phyloP scores from a whole-genome alignment of 441 rosid species.

The Euphorbia schlechtendalii region DNA sequence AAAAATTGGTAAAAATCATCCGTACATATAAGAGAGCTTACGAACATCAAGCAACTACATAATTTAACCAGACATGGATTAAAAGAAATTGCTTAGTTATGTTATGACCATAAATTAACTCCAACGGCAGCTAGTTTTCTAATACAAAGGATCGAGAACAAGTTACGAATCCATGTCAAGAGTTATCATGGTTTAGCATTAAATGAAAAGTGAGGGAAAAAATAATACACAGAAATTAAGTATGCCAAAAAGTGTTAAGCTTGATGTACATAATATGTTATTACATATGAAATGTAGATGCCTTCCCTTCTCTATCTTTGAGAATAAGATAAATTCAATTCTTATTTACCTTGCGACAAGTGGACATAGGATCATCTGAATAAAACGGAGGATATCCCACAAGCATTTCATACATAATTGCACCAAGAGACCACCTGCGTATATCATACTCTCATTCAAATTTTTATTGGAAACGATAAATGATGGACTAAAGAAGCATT shows the following conservation, averaged over 20 bases:
- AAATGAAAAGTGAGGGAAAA: too few species aligned
- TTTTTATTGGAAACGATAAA: constrained; percentile 7
- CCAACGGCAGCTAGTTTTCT: background rate
- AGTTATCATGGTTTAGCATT: background rate
- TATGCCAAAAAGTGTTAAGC: background rate
- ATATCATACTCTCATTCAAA: constrained; percentile 16
- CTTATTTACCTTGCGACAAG: constrained; percentile 72
- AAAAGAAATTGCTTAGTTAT: background rate
- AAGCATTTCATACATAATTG: too few species aligned
- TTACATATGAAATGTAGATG: background rate
- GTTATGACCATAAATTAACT: background rate
- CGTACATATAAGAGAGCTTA: background rate
- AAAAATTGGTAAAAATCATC: background rate
- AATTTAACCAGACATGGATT: background rate
- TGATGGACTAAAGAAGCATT: constrained; percentile 4
- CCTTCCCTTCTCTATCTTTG: background rate
- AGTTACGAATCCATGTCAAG: background rate
- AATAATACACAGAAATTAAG: too few species aligned
- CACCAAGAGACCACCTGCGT: constrained; percentile 96
- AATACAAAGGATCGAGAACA: background rate
- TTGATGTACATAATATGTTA: background rate
- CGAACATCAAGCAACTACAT: constrained; percentile 6
- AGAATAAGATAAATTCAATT: too few species aligned
- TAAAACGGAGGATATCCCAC: constrained; percentile 94
- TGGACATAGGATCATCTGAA: constrained; percentile 93